phyloP scores from a whole-genome alignment of 2,329 filamentous ascomycete genomes.

The Alternaria sp. region DNA sequence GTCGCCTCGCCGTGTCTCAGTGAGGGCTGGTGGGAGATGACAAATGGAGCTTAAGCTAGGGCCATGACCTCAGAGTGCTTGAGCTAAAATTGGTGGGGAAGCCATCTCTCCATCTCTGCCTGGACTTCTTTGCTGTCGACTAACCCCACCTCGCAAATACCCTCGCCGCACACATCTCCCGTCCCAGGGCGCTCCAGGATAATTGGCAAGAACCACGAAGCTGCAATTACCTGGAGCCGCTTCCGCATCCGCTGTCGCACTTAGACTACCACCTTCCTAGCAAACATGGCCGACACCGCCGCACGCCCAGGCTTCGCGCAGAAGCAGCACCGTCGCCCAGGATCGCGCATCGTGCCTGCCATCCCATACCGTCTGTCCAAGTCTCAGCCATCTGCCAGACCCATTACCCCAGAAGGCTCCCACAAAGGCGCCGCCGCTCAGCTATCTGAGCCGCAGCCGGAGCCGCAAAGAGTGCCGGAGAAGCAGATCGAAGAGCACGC shows the following conservation, averaged over 20 bases:
- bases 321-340: slow-evolving; percentile 36
- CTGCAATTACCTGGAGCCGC: slow-evolving; percentile 55
- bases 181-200: slow-evolving; percentile 51
- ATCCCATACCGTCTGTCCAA: slow-evolving; percentile 48
- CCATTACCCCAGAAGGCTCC: slow-evolving; percentile 40
- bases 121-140: slow-evolving; percentile 12
- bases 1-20: too few relatives aligned
- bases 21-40: slow-evolving; percentile 4
- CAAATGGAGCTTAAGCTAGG: slow-evolving; percentile 13
- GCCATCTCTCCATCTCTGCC: slow-evolving; percentile 23
- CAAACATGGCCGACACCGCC: slow-evolving; percentile 33
- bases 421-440: slow-evolving; percentile 27
- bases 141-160: slow-evolving; percentile 19
- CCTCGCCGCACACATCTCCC: slow-evolving; percentile 25
- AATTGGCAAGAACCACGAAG: slow-evolving; percentile 44
- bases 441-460: slow-evolving; percentile 15
- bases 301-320: slow-evolving; percentile 32
- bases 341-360: slow-evolving; percentile 49
- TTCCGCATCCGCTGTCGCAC: slow-evolving; percentile 21
- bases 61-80: slow-evolving; percentile 11
- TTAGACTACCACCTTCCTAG: background rate
- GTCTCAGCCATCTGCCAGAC: slow-evolving; percentile 32
- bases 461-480: slow-evolving; percentile 22
- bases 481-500: slow-evolving; percentile 21
- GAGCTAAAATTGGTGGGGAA: slow-evolving; percentile 17